Evolutionary conservation across 2,329 filamentous ascomycete genomes (phyloP), one percentile per base, ranked within the genome.

Genomic region (Fusarium pilosicola): DNA sequence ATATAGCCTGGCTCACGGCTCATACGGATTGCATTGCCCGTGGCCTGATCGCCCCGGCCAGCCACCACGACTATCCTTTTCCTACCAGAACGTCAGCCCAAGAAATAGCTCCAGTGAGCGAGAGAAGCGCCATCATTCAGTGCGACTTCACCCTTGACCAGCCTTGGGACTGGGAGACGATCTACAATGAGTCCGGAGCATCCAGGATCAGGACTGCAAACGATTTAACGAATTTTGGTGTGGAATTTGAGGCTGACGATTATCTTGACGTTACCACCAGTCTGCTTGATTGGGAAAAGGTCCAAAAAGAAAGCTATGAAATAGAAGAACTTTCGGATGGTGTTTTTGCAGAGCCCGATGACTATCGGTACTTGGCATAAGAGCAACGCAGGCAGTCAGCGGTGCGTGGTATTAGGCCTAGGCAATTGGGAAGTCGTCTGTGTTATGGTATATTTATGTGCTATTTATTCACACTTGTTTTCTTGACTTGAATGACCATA

Each of bases 191-290:
- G 0, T 49, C 24, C 4, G 5, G 1, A 20, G 24, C 1, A 5
- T 45, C 17, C 5, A 4, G 7, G 1, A 1, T 13, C n/a, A n/a
- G n/a, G n/a, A n/a, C n/a, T n/a, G n/a, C n/a, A n/a, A n/a, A n/a
- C n/a, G n/a, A n/a, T n/a, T n/a, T 49, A 9, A 4, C 7, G 14
- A 1, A 1, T 3, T 0, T 30, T 6, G 0, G 0, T 14, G 0
- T 46, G 24, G 11, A 1, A 3, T 3, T 6, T n/a, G 46, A 2
- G 28, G 0, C 1, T 1, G 20, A 32, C 10, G n/a, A n/a, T n/a
- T n/a, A n/a, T n/a, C 28, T 51, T 7, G 30, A 34, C 0, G 0
- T 11, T 6, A 34, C 0, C 15, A 51, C 30, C 2, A 0, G 10
- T 24, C 12, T 34, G 2, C 30, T 51, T 11, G 17, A 24, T 51